Conservation (phyloP, 1,139 yeast species). For the Torulaspora pretoriensis region DNA sequence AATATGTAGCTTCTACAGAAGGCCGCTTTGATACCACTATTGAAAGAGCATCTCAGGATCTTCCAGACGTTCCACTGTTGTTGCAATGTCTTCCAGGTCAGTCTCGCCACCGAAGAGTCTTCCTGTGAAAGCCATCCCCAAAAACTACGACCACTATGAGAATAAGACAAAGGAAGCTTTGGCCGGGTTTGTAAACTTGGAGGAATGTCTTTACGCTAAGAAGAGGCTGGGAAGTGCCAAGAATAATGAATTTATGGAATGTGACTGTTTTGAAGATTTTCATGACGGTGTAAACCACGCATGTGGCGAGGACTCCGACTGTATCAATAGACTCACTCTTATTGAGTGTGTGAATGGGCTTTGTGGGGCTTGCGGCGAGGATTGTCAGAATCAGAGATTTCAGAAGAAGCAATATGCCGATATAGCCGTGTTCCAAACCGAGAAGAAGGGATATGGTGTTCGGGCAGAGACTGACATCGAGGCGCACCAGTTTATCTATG, state of each 20-base stretch:
- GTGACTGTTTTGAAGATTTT: conserved; percentile 61
- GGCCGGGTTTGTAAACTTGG: conserved; percentile 50
- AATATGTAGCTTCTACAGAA: conserved; percentile 6
- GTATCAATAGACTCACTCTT: conserved; percentile 87
- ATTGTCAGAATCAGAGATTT: conserved; percentile 84
- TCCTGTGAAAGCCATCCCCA: background rate
- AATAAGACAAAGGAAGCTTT: conserved; percentile 72
- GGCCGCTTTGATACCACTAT: background rate
- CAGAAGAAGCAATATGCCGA: conserved; percentile 69
- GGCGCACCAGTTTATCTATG: conserved; percentile 71
- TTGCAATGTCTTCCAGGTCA: conserved; percentile 14
- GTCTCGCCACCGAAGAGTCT: conserved; percentile 14
- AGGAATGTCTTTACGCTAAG: conserved; percentile 56
- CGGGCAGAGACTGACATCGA: conserved; percentile 60
- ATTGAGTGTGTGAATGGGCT: conserved; percentile 83
- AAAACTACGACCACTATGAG: conserved; percentile 43
- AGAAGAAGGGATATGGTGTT: conserved; percentile 83
- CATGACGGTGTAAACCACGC: conserved; percentile 51
- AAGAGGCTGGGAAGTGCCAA: conserved; percentile 64
- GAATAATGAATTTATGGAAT: conserved; percentile 71
- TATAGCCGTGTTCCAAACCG: conserved; percentile 75
- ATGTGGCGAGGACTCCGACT: conserved; percentile 81
- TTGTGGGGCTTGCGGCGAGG: conserved; percentile 64
- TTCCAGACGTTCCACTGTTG: background rate
- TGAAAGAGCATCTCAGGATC: background rate